Evolutionary conservation across 2,329 filamentous ascomycete species (phyloP).

Genomic region (Aspergillus caelatus): DNA sequence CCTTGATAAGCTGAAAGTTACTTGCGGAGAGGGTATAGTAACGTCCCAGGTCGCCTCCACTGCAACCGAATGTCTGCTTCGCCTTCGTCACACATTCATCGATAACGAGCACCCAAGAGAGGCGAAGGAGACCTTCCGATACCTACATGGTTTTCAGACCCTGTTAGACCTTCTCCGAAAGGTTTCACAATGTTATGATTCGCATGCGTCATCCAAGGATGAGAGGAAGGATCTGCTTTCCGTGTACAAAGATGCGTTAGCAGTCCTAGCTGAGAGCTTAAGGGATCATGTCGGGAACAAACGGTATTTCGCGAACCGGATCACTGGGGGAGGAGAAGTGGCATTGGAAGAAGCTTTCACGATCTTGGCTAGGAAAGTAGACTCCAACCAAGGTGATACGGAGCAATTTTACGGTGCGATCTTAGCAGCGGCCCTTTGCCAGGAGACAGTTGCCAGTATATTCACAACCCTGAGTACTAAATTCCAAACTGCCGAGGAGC

Average conservation of each 20-base stretch:
- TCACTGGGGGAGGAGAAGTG: conserved; percentile 78
- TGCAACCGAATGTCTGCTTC: conserved; percentile 61
- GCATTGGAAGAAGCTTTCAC: conserved; percentile 70
- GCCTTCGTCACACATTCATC: conserved; percentile 67
- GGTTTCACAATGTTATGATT: conserved; percentile 74
- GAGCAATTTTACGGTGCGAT: conserved; percentile 85
- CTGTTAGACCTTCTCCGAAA: conserved; percentile 70
- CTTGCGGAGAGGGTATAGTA: conserved; percentile 32
- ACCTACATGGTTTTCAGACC: conserved; percentile 75
- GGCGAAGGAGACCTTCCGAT: conserved; percentile 79
- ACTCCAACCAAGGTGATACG: conserved; percentile 52
- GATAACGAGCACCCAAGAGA: conserved; percentile 53
- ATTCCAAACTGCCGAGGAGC: conserved; percentile 20
- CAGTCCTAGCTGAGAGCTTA: conserved; percentile 74
- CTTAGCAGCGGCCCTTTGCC: conserved; percentile 77
- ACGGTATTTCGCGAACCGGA: conserved; percentile 77
- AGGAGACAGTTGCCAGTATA: conserved; percentile 71
- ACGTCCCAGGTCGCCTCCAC: conserved; percentile 39
- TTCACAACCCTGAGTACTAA: conserved; percentile 53
- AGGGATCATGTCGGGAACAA: conserved; percentile 81
- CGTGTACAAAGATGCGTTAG: conserved; percentile 58
- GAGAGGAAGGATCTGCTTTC: conserved; percentile 69
- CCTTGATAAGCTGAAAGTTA: conserved; percentile 40
- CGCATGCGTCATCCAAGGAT: conserved; percentile 59
- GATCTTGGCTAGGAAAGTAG: conserved; percentile 66